A percentile compares a stretch with the other conserved stretches of the same genome.
Evolutionary conservation across 1,284 basidiomycete genomes (phyloP).

Genomic region (Heterobasidion parviporum): DNA sequence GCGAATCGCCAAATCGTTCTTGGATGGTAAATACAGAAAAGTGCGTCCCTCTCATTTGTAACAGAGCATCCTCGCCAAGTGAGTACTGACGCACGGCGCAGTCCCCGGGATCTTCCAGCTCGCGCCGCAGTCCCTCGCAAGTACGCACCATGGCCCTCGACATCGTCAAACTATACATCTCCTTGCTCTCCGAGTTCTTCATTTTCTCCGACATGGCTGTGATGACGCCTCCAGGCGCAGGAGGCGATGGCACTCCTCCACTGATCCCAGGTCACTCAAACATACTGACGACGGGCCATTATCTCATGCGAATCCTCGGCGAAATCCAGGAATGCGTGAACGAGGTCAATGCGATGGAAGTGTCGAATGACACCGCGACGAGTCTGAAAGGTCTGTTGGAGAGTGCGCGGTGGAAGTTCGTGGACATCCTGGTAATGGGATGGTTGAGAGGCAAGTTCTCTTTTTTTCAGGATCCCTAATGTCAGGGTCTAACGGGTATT

Average conservation of each 20-base stretch:
- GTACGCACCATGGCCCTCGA: slow-evolving; percentile 89
- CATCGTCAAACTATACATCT: slow-evolving; percentile 83
- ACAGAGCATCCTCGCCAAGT: neutral
- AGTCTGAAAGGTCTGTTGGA: slow-evolving; percentile 72
- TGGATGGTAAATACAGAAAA: slow-evolving; percentile 87
- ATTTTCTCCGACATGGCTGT: slow-evolving; percentile 72
- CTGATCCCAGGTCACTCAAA: slow-evolving; percentile 74
- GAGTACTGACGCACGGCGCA: neutral
- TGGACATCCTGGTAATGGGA: slow-evolving; percentile 68
- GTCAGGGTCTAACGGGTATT: too few species aligned
- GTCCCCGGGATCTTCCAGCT: slow-evolving; percentile 10
- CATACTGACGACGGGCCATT: slow-evolving; percentile 78
- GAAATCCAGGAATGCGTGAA: slow-evolving; percentile 84
- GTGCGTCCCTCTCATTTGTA: slow-evolving; percentile 28
- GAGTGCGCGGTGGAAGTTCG: slow-evolving; percentile 83
- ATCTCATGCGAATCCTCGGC: slow-evolving; percentile 69
- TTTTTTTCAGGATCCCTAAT: neutral
- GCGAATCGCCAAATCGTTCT: slow-evolving; percentile 85
- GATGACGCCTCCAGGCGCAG: slow-evolving; percentile 33
- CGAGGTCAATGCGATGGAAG: slow-evolving; percentile 77
- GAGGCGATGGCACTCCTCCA: slow-evolving; percentile 29
- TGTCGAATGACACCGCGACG: slow-evolving; percentile 65
- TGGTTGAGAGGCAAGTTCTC: slow-evolving; percentile 74
- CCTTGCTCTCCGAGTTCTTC: slow-evolving; percentile 86
- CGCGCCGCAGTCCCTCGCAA: slow-evolving; percentile 72